Conservation (phyloP, 2,329 filamentous ascomycete genomes). For the Aspergillus fructus region DNA sequence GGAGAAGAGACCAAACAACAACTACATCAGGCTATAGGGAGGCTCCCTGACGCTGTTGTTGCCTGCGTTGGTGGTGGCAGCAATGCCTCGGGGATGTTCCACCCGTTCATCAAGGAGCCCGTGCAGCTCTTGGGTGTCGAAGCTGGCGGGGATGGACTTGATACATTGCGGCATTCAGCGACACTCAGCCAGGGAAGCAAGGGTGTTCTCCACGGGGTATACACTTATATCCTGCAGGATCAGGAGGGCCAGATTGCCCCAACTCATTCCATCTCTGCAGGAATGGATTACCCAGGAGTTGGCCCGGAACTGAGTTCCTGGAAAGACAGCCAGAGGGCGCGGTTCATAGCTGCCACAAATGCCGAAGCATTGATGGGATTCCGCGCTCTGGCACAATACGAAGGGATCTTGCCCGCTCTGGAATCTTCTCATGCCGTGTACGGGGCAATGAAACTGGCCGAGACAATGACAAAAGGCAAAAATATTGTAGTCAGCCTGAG, state of each 20-base stretch:
- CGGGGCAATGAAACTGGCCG: slow-evolving; percentile 84
- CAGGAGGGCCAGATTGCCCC: slow-evolving; percentile 88
- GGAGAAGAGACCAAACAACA: slow-evolving; percentile 92
- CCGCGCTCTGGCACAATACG: slow-evolving; percentile 76
- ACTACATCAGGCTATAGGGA: slow-evolving; percentile 78
- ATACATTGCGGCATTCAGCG: slow-evolving; percentile 81
- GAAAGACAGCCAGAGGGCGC: slow-evolving; percentile 86
- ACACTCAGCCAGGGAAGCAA: slow-evolving; percentile 86
- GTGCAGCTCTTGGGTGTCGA: slow-evolving; percentile 93
- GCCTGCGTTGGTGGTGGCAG: slow-evolving; percentile 94
- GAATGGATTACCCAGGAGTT: slow-evolving; percentile 95
- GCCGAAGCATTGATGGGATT: slow-evolving; percentile 87
- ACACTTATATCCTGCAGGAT: slow-evolving; percentile 93
- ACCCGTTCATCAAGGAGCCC: slow-evolving; percentile 83
- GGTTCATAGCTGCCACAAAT: slow-evolving; percentile 88
- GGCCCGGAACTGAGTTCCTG: slow-evolving; percentile 87
- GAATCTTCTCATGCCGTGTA: slow-evolving; percentile 92
- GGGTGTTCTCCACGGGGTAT: slow-evolving; percentile 92
- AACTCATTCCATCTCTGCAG: slow-evolving; percentile 94
- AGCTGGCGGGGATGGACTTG: slow-evolving; percentile 87
- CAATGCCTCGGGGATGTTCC: slow-evolving; percentile 98
- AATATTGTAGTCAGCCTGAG: slow-evolving; percentile 31
- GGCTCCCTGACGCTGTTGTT: slow-evolving; percentile 92
- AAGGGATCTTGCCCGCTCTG: slow-evolving; percentile 95
- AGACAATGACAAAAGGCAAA: slow-evolving; percentile 51